Evolutionary conservation across 306 rosid species (phyloP).

Genomic region (Ziziphus jujuba): DNA sequence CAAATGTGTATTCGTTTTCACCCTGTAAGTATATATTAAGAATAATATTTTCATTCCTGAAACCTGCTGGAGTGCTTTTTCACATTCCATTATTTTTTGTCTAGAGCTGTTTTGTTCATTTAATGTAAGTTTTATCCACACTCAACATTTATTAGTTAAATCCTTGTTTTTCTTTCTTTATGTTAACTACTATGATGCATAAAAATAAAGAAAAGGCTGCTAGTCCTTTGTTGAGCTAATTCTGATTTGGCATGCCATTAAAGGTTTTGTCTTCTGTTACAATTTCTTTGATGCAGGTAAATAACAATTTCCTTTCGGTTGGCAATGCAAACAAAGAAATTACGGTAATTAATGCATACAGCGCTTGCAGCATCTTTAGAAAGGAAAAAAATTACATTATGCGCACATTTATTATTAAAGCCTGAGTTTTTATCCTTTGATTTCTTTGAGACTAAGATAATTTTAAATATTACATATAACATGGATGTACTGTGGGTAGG

Average conservation of each 20-base stretch:
- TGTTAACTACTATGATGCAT: background rate
- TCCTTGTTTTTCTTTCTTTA: background rate
- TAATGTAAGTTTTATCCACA: background rate
- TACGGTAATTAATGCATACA: constrained; percentile 49
- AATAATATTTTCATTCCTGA: constrained; percentile 3
- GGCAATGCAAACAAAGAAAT: constrained; percentile 92
- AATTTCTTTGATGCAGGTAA: constrained; percentile 67
- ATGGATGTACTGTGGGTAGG: background rate
- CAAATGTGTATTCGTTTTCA: constrained; percentile 94
- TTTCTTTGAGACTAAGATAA: too few species aligned
- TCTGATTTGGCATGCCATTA: constrained; percentile 22
- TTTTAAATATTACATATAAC: background rate
- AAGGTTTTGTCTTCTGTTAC: constrained; percentile 10
- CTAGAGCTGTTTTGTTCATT: background rate
- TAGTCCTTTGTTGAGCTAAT: background rate
- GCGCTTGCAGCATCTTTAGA: background rate
- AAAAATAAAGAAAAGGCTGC: background rate
- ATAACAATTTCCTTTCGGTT: constrained; percentile 93
- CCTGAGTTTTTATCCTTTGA: too few species aligned
- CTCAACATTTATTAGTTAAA: background rate
- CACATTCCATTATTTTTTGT: background rate
- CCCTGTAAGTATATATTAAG: constrained; percentile 71
- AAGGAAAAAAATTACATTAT: background rate
- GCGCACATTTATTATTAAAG: too few species aligned
- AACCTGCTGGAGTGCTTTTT: background rate